Evolutionary conservation across 1,284 basidiomycete genomes (phyloP), one percentile per base, ranked within the genome.

Genomic region (Pascua guehoae): DNA sequence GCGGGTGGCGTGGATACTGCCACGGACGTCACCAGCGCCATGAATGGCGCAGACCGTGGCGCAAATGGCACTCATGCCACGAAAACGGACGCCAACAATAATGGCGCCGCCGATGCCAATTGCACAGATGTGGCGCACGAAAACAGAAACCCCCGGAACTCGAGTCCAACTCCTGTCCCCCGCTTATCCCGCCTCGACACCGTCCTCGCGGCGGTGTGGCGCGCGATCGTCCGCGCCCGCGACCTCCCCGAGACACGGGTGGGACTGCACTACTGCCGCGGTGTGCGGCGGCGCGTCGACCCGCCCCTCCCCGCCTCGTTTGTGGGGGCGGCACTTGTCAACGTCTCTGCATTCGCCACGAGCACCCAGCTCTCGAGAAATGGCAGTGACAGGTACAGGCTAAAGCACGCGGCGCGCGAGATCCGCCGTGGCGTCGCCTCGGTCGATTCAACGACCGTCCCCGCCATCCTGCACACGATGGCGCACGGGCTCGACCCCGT

Each of bases 141-240:
- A 7, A 32, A 32, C 24, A 7, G 24, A 32, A 32, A 3, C 24
- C 24, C 7, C 4, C 4, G 24, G 24, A 32, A 3, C 24, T 32
- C 24, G n/a, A n/a, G n/a, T n/a, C n/a, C n/a, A n/a, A n/a, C n/a
- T 32, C 24, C 47, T 76, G 74, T 63, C 24, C 24, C 47, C 67
- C 18, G 39, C 11, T 42, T 62, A 4, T 80, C 78, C 58, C 73
- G 75, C 54, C 71, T 80, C 32, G 80, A 81, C 62, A 74, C 78
- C 2, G 69, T 81, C 32, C 70, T 79, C 14, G 78, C 78, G 2
- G 76, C 79, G 62, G 51, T 81, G 8, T 81, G 79, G 80, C 53
- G 61, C 2, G 63, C 73, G 39, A 66, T 79, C 48, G 71, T 77
- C 47, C 74, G 75, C 49, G 78, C 78, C 8, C 72, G 76, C 15